Conservation (phyloP, 1,284 basidiomycete genomes). For the Fomitopsis pinicola region DNA sequence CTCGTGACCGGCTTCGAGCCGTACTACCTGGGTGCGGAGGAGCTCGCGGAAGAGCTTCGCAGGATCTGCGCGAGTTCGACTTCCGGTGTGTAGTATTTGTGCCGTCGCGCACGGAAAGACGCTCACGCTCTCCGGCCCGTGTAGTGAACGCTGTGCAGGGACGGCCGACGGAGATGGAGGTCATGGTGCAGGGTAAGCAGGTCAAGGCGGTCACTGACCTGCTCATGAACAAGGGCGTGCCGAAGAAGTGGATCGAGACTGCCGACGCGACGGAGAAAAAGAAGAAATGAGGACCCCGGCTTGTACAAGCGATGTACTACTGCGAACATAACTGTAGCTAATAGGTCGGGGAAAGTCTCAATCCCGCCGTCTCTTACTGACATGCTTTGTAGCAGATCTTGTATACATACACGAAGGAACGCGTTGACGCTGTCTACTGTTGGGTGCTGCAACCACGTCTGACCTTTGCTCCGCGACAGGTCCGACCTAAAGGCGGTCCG, state of each 20-base stretch:
- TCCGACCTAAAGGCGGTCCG: no score
- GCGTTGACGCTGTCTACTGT: no score
- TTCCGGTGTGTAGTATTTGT: constrained; percentile 35
- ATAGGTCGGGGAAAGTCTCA: not conserved
- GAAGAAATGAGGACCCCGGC: constrained; percentile 24
- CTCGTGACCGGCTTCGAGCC: constrained; percentile 75
- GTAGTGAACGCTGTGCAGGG: constrained; percentile 56
- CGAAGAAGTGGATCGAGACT: constrained; percentile 74
- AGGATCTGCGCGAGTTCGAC: constrained; percentile 76
- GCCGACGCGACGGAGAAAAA: constrained; percentile 38
- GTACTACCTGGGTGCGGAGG: constrained; percentile 64
- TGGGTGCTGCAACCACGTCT: no score
- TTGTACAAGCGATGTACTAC: not conserved
- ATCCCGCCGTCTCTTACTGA: no score
- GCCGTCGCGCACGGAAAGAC: not conserved
- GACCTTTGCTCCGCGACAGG: no score
- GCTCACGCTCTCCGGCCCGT: not conserved
- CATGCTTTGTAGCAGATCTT: no score
- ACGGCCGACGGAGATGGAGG: constrained; percentile 54
- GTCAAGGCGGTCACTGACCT: constrained; percentile 61
- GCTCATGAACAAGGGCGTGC: constrained; percentile 65
- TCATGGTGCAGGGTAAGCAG: constrained; percentile 83
- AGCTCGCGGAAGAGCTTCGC: constrained; percentile 76
- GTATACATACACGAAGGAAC: no score
- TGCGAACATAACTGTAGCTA: not conserved